Evolutionary conservation across 2,329 filamentous ascomycete species (phyloP), one percentile per base, ranked within the genome.

Genomic region (Stemphylium vesicarium): DNA sequence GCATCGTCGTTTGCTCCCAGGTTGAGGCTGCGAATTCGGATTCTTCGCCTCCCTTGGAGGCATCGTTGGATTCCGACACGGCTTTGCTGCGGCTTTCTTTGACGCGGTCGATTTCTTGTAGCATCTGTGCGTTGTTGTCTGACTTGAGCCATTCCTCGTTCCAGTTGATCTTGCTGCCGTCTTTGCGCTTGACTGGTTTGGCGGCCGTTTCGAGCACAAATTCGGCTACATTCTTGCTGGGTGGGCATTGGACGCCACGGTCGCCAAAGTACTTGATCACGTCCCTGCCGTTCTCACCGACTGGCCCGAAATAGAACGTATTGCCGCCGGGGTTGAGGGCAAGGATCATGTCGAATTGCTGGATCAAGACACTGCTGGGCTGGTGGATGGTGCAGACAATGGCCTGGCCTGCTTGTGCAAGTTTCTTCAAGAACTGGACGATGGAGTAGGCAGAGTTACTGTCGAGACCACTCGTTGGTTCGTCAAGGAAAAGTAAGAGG

Each of bases 321-420:
- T 88, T 88, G 16, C 87, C 88, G 13, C 86, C 87, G 0, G 83
- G 86, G 64, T 88, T 88, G 29, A 91, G 79, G 2, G 86, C 85
- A 1, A 91, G 80, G 15, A 91, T 85, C 82, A 88, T 88, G 70
- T 91, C 88, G 73, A 91, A 91, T 66, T 90, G 82, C 66, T 90
- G 83, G 52, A 90, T 86, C 2, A 91, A 78, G 55, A 88, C 82
- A 1, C 85, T 87, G 2, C 85, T 88, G 4, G 88, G 88, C 66
- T 91, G 88, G 66, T 91, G 88, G 49, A 91, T 90, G 0, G 88
- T 91, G 73, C 88, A 90, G 47, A 91, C 79, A 58, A 91, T 89
- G 7, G 88, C 88, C 66, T 90, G 87, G 1, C 88, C 88, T 11
- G 86, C 85, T 7, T 81, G 78, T 4, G 85, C 81, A 3, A 91